Conservation (phyloP, 2,329 filamentous ascomycete species). For the Pestalotiopsis sp. region DNA sequence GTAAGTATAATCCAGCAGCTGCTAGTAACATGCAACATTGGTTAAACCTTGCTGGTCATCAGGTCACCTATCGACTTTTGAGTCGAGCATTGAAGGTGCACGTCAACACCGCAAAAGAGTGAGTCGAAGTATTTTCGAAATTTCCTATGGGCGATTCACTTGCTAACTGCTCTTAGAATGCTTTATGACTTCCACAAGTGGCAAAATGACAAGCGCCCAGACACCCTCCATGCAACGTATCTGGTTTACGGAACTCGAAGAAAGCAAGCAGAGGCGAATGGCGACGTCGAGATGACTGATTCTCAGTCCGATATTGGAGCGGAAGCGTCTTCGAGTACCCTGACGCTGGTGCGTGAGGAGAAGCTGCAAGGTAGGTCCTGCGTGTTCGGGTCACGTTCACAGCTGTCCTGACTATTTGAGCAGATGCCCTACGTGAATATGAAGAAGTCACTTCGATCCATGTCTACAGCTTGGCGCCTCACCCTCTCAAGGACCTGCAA, state of each 20-base stretch:
- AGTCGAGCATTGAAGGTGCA: constrained; percentile 84
- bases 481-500: constrained; percentile 71
- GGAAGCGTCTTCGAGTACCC: constrained; percentile 54
- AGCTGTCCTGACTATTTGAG: neutral
- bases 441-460: constrained; percentile 78
- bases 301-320: constrained; percentile 60
- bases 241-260: constrained; percentile 74
- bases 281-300: constrained; percentile 72
- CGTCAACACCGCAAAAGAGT: constrained; percentile 89
- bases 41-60: constrained; percentile 3
- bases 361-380: constrained; percentile 63
- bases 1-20: constrained; percentile 47
- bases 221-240: constrained; percentile 90
- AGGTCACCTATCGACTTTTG: constrained; percentile 87
- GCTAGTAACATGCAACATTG: constrained; percentile 17
- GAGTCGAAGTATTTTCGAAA: constrained; percentile 31
- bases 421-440: constrained; percentile 71
- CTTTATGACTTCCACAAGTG: constrained; percentile 81
- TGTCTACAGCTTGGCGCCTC: constrained; percentile 81
- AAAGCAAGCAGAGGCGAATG: constrained; percentile 48
- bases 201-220: constrained; percentile 75
- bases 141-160: constrained; percentile 2
- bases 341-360: constrained; percentile 74
- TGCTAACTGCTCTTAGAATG: constrained; percentile 60
- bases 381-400: neutral